Evolutionary conservation across 176 grass and related monocot genomes (phyloP).

Genomic region (Leersia perrieri): DNA sequence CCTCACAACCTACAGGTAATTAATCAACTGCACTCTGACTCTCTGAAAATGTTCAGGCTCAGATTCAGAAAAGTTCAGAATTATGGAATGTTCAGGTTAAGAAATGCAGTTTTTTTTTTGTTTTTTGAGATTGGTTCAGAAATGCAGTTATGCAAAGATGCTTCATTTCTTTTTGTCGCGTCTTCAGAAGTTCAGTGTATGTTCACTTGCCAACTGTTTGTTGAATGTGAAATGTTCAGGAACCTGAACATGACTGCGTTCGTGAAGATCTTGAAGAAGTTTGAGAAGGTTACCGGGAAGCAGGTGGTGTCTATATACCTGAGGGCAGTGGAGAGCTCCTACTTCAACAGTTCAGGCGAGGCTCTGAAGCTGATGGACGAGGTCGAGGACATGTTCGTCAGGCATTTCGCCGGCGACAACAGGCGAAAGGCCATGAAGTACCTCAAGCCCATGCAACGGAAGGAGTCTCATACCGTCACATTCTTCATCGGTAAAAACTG

Average conservation of each 20-base stretch:
- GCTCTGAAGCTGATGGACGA: constrained; percentile 75
- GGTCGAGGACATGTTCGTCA: constrained; percentile 68
- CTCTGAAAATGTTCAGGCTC: neutral
- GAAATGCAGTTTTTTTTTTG: no score
- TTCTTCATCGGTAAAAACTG: constrained; percentile 63
- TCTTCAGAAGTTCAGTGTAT: no score
- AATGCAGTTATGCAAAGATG: no score
- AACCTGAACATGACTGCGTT: constrained; percentile 88
- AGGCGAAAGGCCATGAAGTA: constrained; percentile 79
- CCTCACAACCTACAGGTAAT: constrained; percentile 69
- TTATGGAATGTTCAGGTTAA: neutral
- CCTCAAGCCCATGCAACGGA: constrained; percentile 59
- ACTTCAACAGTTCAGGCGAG: constrained; percentile 83
- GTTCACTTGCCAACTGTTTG: no score
- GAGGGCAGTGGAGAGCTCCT: constrained; percentile 76
- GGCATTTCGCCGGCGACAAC: constrained; percentile 56
- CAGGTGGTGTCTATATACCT: constrained; percentile 57
- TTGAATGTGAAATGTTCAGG: no score
- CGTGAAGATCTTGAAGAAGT: constrained; percentile 82
- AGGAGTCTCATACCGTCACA: constrained; percentile 53
- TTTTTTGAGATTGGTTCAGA: no score
- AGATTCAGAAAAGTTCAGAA: neutral
- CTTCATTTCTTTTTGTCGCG: neutral
- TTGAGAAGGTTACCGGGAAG: constrained; percentile 74
- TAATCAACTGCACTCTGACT: neutral